Conservation (phyloP, 2,329 filamentous ascomycete genomes). For the Fusarium kyushuense region DNA sequence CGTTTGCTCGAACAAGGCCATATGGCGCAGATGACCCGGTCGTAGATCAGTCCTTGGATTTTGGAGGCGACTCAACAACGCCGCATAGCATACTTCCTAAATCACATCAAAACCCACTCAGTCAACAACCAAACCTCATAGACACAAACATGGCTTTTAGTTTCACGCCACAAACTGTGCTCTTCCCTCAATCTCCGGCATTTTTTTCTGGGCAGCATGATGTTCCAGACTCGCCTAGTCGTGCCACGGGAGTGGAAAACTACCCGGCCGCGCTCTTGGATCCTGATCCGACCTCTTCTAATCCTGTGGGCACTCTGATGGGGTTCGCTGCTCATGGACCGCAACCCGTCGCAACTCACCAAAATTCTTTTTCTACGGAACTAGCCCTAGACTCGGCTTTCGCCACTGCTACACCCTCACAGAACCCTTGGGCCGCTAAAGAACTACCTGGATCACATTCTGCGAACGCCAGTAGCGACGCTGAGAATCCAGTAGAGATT, state of each 20-base stretch:
- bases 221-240: slow-evolving; percentile 15
- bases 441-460: slow-evolving; percentile 20
- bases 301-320: slow-evolving; percentile 21
- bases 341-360: not conserved
- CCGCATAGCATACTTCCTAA: slow-evolving; percentile 13
- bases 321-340: slow-evolving; percentile 25
- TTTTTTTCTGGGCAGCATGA: slow-evolving; percentile 27
- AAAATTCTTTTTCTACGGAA: slow-evolving; percentile 22
- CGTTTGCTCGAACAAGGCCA: slow-evolving; percentile 40
- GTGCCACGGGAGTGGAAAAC: slow-evolving; percentile 19
- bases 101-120: slow-evolving; percentile 21
- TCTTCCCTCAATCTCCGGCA: slow-evolving; percentile 31
- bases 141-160: slow-evolving; percentile 34
- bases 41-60: slow-evolving; percentile 23
- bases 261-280: slow-evolving; percentile 46
- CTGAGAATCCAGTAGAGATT: slow-evolving; percentile 42
- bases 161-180: slow-evolving; percentile 35
- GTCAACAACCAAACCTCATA: slow-evolving; percentile 22
- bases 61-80: slow-evolving; percentile 18
- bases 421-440: slow-evolving; percentile 25
- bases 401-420: slow-evolving; percentile 12
- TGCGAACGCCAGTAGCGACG: slow-evolving; percentile 27
- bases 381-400: slow-evolving; percentile 27
- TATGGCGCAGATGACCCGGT: slow-evolving; percentile 21
- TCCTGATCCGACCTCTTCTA: slow-evolving; percentile 3